Conservation (phyloP, 371 early-diverging fungal species). For the Agmasoma carcini region DNA sequence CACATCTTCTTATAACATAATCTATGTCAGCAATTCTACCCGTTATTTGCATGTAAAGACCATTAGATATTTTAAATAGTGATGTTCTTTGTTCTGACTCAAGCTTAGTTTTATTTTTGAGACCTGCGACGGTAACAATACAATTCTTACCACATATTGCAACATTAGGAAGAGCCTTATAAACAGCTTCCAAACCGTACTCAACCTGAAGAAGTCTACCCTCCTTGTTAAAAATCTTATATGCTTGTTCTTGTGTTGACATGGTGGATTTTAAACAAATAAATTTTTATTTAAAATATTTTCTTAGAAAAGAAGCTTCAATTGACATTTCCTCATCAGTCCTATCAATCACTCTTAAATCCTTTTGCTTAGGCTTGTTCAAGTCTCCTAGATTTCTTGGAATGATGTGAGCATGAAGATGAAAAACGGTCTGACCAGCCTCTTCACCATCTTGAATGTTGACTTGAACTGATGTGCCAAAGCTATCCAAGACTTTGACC, state of each 20-base stretch:
- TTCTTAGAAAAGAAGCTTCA: slow-evolving; percentile 20
- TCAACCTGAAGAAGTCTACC: slow-evolving; percentile 52
- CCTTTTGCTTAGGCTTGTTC: slow-evolving; percentile 21
- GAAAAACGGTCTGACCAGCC: slow-evolving; percentile 77
- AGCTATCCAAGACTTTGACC: slow-evolving; percentile 1
- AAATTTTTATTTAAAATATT: slow-evolving; percentile 4
- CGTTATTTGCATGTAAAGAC: slow-evolving; percentile 35
- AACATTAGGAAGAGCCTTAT: slow-evolving; percentile 43
- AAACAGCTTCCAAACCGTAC: slow-evolving; percentile 53
- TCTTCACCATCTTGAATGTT: slow-evolving; percentile 59
- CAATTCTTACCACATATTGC: slow-evolving; percentile 26
- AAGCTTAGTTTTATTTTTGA: slow-evolving; percentile 34
- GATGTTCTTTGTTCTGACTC: slow-evolving; percentile 27
- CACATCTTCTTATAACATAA: slow-evolving; percentile 23
- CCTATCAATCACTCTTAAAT: slow-evolving; percentile 18
- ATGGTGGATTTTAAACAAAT: slow-evolving; percentile 13
- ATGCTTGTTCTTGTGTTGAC: slow-evolving; percentile 27
- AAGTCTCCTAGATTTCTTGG: slow-evolving; percentile 64
- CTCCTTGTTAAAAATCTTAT: slow-evolving; percentile 51
- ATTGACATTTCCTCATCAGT: slow-evolving; percentile 31
- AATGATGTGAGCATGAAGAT: slow-evolving; percentile 79
- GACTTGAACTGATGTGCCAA: slow-evolving; percentile 24
- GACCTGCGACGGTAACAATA: slow-evolving; percentile 46
- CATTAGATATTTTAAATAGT: slow-evolving; percentile 29
- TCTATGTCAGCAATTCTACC: slow-evolving; percentile 49